Conservation (phyloP, 768 basidiomycete species). For the Kwoniella dejecticola region DNA sequence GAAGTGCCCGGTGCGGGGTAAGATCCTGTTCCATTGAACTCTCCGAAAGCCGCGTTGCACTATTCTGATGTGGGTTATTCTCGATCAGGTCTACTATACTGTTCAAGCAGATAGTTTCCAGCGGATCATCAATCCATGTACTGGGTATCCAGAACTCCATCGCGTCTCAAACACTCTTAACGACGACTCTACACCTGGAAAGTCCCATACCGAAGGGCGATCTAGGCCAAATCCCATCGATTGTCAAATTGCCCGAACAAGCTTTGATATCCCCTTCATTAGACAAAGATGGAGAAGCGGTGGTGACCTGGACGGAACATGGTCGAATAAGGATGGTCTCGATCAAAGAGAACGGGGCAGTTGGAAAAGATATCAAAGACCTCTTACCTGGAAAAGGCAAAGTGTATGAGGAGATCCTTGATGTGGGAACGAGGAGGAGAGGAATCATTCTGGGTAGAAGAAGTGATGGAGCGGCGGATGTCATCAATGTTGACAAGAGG, state of each 20-base stretch:
- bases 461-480: conserved; percentile 63
- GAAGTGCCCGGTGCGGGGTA: conserved; percentile 69
- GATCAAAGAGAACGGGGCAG: conserved; percentile 22
- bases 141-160: conserved; percentile 63
- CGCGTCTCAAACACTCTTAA: conserved; percentile 67
- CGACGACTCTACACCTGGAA: conserved; percentile 67
- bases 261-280: conserved; percentile 54
- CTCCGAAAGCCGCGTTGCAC: too few species aligned
- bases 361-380: conserved; percentile 37
- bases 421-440: conserved; percentile 63
- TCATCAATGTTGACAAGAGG: conserved; percentile 62
- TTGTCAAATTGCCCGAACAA: conserved; percentile 56
- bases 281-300: conserved; percentile 15
- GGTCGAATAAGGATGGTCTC: conserved; percentile 60
- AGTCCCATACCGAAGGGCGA: conserved; percentile 58
- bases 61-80: too few species aligned
- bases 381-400: conserved; percentile 34
- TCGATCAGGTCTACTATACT: conserved; percentile 64
- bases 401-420: conserved; percentile 63
- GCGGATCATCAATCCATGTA: conserved; percentile 63
- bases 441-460: conserved; percentile 68
- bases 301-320: conserved; percentile 62
- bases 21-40: conserved; percentile 52
- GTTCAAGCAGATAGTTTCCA: conserved; percentile 66
- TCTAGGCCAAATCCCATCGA: conserved; percentile 63